These are phyloP conservation scores for Venturia aucupariae DNA, from an alignment of 2,329 filamentous ascomycete species.

Conservation along the genomic window DNA sequence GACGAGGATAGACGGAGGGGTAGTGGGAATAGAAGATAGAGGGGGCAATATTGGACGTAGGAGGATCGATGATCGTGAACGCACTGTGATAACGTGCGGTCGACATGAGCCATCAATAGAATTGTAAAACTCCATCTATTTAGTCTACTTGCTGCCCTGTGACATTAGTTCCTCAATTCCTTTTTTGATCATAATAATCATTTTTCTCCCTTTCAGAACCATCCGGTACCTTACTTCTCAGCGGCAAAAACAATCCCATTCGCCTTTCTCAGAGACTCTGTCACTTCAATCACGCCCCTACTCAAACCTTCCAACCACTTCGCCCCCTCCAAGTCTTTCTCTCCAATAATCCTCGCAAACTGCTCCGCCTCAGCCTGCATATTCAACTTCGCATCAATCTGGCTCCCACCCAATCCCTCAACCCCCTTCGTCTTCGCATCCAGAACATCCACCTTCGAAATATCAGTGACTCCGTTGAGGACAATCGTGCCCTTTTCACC, in stretches of 20 bases:
- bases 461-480: slow-evolving; percentile 37
- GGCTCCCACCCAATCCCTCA: slow-evolving; percentile 30
- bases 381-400: slow-evolving; percentile 33
- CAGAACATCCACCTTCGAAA: slow-evolving; percentile 32
- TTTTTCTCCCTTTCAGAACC: neutral
- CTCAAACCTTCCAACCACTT: slow-evolving; percentile 33
- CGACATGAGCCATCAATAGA: too few relatives aligned
- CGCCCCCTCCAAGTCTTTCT: slow-evolving; percentile 30
- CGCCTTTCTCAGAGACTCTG: slow-evolving; percentile 35
- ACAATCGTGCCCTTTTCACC: slow-evolving; percentile 39
- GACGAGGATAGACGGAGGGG: too few relatives aligned
- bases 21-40: too few relatives aligned
- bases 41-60: too few relatives aligned
- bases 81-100: too few relatives aligned
- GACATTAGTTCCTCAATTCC: neutral
- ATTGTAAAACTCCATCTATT: too few relatives aligned
- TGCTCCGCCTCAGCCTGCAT: slow-evolving; percentile 39
- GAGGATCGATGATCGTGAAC: too few relatives aligned
- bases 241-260: slow-evolving; percentile 36
- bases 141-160: neutral
- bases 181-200: neutral
- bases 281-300: slow-evolving; percentile 33
- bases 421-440: slow-evolving; percentile 36
- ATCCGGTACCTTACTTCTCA: slow-evolving; percentile 19
- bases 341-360: slow-evolving; percentile 35